Evolutionary conservation across 2,329 filamentous ascomycete genomes (phyloP), one percentile per base, ranked within the genome.

Genomic region (Curvularia lunata): DNA sequence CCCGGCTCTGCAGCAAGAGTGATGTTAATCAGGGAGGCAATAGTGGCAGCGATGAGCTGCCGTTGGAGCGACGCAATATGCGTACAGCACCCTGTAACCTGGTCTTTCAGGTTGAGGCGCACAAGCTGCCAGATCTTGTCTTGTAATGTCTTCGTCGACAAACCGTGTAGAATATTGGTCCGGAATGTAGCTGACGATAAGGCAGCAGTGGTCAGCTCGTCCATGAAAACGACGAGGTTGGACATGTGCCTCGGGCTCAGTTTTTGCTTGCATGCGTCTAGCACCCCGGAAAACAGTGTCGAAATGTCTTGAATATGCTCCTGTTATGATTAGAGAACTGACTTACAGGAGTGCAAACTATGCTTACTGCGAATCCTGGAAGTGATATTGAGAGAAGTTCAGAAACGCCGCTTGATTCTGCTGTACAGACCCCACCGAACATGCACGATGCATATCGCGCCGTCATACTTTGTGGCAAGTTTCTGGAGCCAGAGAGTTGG

Each of bases 1-100:
- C 60, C 61, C 13, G 60, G 28, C 13, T 63, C 64, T 3, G 62
- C 53, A 25, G 59, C 51, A 3, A 77, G 52, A 40, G 62, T 54
- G 9, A 69, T 48, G 3, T 61, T 72, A 7, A 77, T 52, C n/a
- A 77, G 37, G 51, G 73, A 65, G 16, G 72, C 68, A 9, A 72
- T 64, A 1, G 67, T 70, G n/a, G 59, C 61, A 30, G 69, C 64
- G 1, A 63, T 34, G 16, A 74, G 53, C 1, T 62, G 60, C 34
- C 59, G 63, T 28, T 62, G 63, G 27, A 66, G 46, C 4, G 55
- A 50, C 13, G 37, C 32, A 7, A 51, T 54, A 45, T 65, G 59
- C 10, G 61, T 63, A 13, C 46, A 52, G 51, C 73, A 76, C 5
- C 19, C 38, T 13, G 5, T 13, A 9, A 28, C 23, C 37, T 42